Conservation (phyloP, 1,284 basidiomycete genomes). For the Cutaneotrichosporon cavernicola region DNA sequence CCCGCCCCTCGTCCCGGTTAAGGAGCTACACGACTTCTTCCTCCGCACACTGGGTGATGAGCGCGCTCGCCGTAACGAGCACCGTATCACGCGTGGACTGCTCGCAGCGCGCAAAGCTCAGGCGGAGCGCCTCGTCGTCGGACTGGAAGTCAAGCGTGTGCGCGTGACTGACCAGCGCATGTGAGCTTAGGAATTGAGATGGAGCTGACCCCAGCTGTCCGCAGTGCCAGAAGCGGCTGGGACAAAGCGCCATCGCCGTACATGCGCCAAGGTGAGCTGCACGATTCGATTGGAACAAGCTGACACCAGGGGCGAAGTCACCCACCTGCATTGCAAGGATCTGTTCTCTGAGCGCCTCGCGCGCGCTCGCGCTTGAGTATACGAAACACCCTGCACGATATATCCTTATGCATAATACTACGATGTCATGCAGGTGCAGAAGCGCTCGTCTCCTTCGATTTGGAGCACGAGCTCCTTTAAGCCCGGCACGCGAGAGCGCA, state of each 20-base stretch:
- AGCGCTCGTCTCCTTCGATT: slow-evolving; percentile 57
- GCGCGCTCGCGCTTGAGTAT: slow-evolving; percentile 20
- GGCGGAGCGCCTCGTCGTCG: slow-evolving; percentile 68
- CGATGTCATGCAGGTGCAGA: slow-evolving; percentile 58
- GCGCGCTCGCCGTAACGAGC: slow-evolving; percentile 21
- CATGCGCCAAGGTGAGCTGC: slow-evolving; percentile 65
- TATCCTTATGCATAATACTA: slow-evolving; percentile 15
- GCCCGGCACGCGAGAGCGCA: slow-evolving; percentile 70
- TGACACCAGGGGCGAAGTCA: slow-evolving; percentile 68
- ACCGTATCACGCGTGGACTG: slow-evolving; percentile 21
- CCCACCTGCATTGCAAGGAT: slow-evolving; percentile 89
- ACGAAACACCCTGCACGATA: slow-evolving; percentile 9
- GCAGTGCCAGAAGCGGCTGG: slow-evolving; percentile 90
- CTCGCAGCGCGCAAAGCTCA: slow-evolving; percentile 59
- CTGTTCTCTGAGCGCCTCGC: slow-evolving; percentile 60
- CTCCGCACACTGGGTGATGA: slow-evolving; percentile 64
- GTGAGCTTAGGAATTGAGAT: slow-evolving; percentile 55
- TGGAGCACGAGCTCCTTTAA: slow-evolving; percentile 85
- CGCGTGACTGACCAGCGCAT: slow-evolving; percentile 87
- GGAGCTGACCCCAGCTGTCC: slow-evolving; percentile 66
- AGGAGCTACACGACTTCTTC: slow-evolving; percentile 68
- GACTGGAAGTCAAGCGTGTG: slow-evolving; percentile 75
- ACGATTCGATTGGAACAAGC: background rate
- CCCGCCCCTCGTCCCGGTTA: slow-evolving; percentile 78
- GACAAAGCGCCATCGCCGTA: slow-evolving; percentile 90